Base-by-base conservation (phyloP, 2,329 filamentous ascomycete species). In the Fusarium sp. region DNA sequence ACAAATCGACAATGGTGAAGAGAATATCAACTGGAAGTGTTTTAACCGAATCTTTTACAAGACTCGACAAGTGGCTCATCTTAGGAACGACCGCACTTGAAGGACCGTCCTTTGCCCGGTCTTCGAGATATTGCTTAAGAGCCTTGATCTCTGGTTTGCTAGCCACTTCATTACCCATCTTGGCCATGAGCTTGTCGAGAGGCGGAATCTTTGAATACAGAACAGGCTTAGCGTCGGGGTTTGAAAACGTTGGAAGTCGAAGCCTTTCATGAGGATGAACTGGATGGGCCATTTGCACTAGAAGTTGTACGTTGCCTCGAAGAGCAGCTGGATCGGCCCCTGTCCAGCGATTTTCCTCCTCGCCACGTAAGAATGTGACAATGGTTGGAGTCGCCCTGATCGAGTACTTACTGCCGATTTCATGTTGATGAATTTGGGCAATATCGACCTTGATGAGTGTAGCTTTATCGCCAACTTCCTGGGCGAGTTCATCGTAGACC, bases 341-440 rank as follows among this genome's bases (percentile, higher is more conserved):
- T 45, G 83, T 85, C 93, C 93, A 98, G 65, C 90, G 85, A 61
- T 92, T 89, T 44, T 91, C 85, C 72, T 94, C 86, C 58, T 88
- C 78, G 2, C 93, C 92, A 48, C 84, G 88, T 8, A 94, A 77
- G 72, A 93, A 96, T 0, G 92, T 94, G 71, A 95, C 86, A 71
- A 98, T 96, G 0, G 93, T 97, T 1, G 94, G 94, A 0, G 93
- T 97, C 5, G 89, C 89, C 3, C 85, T 83, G 47, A 97, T 84
- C 2, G 82, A 78, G 72, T 91, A 96, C 57, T 83, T 83, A 38
- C 81, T 81, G 24, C 83, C 87, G 43, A 91, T 85, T 59, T 86
- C 85, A 53, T 82, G 84, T 3, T 89, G 88, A 15, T 83, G 79
- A 12, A 87, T 88, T 11, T 83, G 79, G 13, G 87, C 88, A 43